A percentile compares a stretch with the other conserved stretches of the same genome.
phyloP scores from a whole-genome alignment of 129 eudicot genomes.

The Scalesia atractyloides region DNA sequence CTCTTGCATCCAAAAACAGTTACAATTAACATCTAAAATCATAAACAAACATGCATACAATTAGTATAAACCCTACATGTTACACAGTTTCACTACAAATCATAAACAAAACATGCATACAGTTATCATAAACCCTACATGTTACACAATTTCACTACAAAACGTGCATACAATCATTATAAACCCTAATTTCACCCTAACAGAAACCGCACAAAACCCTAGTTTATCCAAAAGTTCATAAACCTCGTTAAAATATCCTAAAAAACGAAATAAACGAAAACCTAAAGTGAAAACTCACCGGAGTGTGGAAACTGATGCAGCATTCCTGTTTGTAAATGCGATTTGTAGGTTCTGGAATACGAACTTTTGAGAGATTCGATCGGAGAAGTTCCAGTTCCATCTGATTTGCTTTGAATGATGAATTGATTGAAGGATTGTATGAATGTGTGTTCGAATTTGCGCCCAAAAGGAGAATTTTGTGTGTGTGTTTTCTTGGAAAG shows the following conservation, averaged over 20 bases:
- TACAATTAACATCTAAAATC: background rate
- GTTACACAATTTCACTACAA: no score
- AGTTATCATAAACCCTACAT: no score
- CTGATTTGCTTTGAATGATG: background rate
- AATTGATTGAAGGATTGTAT: background rate
- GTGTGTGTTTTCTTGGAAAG: conserved; percentile 31
- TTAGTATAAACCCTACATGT: background rate
- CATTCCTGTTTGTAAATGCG: conserved; percentile 96
- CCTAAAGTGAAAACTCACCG: conserved; percentile 42
- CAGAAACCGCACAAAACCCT: conserved; percentile 22
- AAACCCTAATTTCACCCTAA: background rate
- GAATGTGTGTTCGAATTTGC: conserved; percentile 2
- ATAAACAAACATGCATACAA: background rate
- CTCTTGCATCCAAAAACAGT: background rate
- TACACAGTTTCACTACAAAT: background rate
- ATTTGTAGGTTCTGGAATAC: conserved; percentile 93
- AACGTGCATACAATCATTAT: background rate
- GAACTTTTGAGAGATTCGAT: conserved; percentile 66
- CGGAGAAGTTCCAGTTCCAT: conserved; percentile 52
- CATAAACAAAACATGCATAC: background rate
- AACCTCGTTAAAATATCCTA: background rate
- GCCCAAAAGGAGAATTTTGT: conserved; percentile 25
- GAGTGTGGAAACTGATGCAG: conserved; percentile 89
- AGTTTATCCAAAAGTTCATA: background rate
- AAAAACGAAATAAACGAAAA: background rate